Base-by-base conservation (phyloP, 495 filamentous ascomycete species). In the Daldinia grandis region DNA sequence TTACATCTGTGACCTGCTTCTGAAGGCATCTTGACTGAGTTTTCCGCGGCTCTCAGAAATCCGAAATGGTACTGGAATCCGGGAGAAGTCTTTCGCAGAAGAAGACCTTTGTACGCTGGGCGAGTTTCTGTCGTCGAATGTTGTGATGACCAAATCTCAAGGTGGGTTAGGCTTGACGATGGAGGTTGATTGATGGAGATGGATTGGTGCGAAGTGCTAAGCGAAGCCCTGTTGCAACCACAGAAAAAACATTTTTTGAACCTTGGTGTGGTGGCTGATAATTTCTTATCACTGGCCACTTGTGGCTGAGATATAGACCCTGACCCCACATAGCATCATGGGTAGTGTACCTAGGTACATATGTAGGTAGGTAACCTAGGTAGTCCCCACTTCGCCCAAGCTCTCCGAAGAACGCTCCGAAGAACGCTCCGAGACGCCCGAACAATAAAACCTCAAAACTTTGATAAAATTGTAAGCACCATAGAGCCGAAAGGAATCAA, bases 1-100 rank as follows among this genome's bases (percentile, higher is more conserved):
- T 92, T 85, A 93, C 92, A 87, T 87, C 91, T 88, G 87, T 93
- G 90, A 85, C 91, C 91, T 76, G 89, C 83, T 89, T 91, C 90
- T 77, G 89, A 88, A 89, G 89, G 87, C 91, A 94, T 94, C 81
- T 86, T 92, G 89, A 83, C 83, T 77, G 65, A 69, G 62, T 69
- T 77, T 73, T 69, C 55, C 71, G 76, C 74, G 70, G 60, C 75
- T 78, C 78, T 81, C 74, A 76, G 68, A 71, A 58, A 67, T 77
- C 73, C 68, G 68, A 66, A 57, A 51, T 37, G 64, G 57, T 70
- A 44, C 53, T 73, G 73, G 70, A 65, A 64, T 63, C 64, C 60
- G 64, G 65, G 64, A 68, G 61, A 58, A 61, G 70, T 73, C 65
- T 73, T 73, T 65, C 27, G 49, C 35, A 24, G 59, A 54, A 73